phyloP scores from a whole-genome alignment of 257 asterid species.

The Ballota nigra region DNA sequence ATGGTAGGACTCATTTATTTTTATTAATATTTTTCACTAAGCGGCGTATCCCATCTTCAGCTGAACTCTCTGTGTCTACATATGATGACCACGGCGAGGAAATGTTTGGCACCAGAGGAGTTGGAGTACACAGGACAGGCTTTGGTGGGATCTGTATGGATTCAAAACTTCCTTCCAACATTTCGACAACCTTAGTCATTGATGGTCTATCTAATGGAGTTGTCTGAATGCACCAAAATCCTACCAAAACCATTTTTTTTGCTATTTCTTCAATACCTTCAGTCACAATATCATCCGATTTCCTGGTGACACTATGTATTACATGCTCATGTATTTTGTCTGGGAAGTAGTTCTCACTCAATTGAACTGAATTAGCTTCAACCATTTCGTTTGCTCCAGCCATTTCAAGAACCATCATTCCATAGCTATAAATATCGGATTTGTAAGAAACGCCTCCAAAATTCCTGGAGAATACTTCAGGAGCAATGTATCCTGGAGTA shows the following conservation, averaged over 20 bases:
- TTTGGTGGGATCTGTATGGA: too few species aligned
- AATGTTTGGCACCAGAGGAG: too few species aligned
- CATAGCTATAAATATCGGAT: slow-evolving; percentile 56
- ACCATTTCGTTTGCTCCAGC: slow-evolving; percentile 32
- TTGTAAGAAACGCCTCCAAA: slow-evolving; percentile 47
- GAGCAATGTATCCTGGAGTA: slow-evolving; percentile 54
- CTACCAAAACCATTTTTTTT: slow-evolving; percentile 31
- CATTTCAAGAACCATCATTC: slow-evolving; percentile 61
- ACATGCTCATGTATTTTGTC: slow-evolving; percentile 43
- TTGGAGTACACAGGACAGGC: too few species aligned
- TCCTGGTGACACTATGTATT: slow-evolving; percentile 17
- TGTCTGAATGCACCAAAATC: too few species aligned
- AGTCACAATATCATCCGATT: slow-evolving; percentile 7
- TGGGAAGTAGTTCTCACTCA: slow-evolving; percentile 43
- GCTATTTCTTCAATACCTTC: slow-evolving; percentile 33
- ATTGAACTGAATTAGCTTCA: background rate
- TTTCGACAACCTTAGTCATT: too few species aligned
- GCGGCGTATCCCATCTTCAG: too few species aligned
- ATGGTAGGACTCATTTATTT: too few species aligned
- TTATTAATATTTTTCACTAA: too few species aligned
- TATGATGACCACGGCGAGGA: too few species aligned
- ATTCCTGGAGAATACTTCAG: slow-evolving; percentile 41
- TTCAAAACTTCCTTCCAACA: too few species aligned
- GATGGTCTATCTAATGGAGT: too few species aligned
- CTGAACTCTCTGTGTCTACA: too few species aligned